phyloP scores from a whole-genome alignment of 768 basidiomycete species.

The Mycena leptocephala region DNA sequence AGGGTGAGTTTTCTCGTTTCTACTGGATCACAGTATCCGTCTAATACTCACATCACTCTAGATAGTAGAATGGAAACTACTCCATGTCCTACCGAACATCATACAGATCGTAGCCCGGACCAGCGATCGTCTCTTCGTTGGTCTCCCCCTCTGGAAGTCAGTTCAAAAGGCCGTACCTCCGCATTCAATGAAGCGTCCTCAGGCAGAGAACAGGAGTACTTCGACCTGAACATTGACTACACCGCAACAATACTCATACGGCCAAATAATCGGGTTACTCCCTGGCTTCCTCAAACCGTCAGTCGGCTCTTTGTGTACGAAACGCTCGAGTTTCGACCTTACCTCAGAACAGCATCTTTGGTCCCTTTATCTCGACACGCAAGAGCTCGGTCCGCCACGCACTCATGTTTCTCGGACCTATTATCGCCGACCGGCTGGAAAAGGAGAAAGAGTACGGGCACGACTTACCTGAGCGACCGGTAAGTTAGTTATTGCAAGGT shows the following conservation, averaged over 20 bases:
- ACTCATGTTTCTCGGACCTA: slow-evolving; percentile 42
- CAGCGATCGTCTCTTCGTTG: slow-evolving; percentile 11
- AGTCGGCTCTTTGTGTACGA: too few species aligned
- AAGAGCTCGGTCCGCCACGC: background rate
- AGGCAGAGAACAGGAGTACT: too few species aligned
- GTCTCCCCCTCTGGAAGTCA: slow-evolving; percentile 11
- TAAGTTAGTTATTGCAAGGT: slow-evolving; percentile 35
- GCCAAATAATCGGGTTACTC: background rate
- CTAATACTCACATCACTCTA: background rate
- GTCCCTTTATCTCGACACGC: background rate
- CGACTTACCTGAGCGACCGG: slow-evolving; percentile 50
- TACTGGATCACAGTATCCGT: background rate
- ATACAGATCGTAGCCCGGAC: slow-evolving; percentile 9
- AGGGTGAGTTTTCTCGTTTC: background rate
- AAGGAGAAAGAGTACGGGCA: slow-evolving; percentile 40
- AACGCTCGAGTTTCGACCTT: too few species aligned
- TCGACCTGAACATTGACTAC: background rate
- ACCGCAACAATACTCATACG: background rate
- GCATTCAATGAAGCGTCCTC: background rate
- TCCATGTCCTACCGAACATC: background rate
- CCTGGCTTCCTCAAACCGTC: too few species aligned
- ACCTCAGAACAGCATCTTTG: too few species aligned
- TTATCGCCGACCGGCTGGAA: slow-evolving; percentile 49
- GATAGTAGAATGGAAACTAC: slow-evolving; percentile 1
- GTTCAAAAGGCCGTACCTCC: background rate